A percentile compares a stretch with the other conserved stretches of the same genome.
Evolutionary conservation across 768 basidiomycete genomes (phyloP).

Genomic region (Kwoniella dendrophila): DNA sequence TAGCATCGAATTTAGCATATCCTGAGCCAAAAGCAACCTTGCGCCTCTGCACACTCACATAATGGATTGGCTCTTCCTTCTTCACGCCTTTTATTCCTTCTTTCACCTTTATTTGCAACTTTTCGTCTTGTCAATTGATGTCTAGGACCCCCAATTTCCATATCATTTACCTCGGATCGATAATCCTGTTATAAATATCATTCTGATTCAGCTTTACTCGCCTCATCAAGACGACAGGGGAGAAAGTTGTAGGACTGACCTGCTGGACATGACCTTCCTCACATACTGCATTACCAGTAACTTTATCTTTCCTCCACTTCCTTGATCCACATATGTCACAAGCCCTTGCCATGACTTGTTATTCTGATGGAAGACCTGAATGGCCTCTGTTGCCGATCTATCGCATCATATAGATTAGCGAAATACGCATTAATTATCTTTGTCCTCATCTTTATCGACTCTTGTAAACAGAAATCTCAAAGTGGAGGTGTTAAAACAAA

Average conservation of each 20-base stretch:
- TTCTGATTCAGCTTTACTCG: not conserved
- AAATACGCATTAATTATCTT: too few species aligned
- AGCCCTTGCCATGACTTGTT: constrained; percentile 59
- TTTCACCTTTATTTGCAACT: constrained; percentile 62
- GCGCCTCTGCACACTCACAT: constrained; percentile 58
- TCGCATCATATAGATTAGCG: too few species aligned
- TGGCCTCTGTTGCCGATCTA: too few species aligned
- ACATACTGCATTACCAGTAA: constrained; percentile 78
- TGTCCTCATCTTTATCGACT: too few species aligned
- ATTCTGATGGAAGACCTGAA: too few species aligned
- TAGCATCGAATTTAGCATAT: not conserved
- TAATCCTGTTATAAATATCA: constrained; percentile 65
- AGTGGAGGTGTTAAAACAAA: constrained; percentile 20
- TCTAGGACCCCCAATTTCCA: constrained; percentile 64
- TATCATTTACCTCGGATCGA: constrained; percentile 74
- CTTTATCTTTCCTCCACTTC: constrained; percentile 83
- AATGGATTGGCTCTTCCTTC: constrained; percentile 64
- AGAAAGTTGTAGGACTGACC: constrained; percentile 59
- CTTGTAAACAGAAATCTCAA: constrained; percentile 17
- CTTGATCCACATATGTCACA: constrained; percentile 80
- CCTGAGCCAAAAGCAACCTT: not conserved
- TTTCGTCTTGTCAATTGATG: constrained; percentile 69
- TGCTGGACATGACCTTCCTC: constrained; percentile 89
- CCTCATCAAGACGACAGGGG: not conserved
- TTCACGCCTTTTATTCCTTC: constrained; percentile 62